A percentile compares a stretch with the other conserved stretches of the same genome.
These are phyloP conservation scores for Spathaspora sp. DNA, from an alignment of 1,139 yeast genomes.

Conservation along the genomic window DNA sequence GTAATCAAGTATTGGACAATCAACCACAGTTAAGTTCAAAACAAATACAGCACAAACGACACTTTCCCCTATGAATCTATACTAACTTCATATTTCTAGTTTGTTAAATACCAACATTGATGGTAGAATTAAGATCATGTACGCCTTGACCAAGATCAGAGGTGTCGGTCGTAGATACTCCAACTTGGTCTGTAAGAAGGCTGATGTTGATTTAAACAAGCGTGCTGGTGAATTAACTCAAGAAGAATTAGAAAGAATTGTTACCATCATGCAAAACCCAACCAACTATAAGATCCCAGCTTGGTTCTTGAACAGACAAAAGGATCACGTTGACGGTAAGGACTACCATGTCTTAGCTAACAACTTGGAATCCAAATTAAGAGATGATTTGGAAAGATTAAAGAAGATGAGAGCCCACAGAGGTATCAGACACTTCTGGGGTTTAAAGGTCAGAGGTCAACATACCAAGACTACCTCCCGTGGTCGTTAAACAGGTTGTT, in stretches of 20 bases:
- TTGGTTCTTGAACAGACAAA: slow-evolving; percentile 99
- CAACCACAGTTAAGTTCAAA: too few species aligned
- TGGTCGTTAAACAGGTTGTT: slow-evolving; percentile 51
- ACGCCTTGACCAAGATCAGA: slow-evolving; percentile 99
- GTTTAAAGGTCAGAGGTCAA: slow-evolving; percentile 96
- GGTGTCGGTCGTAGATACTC: slow-evolving; percentile 99
- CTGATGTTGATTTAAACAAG: slow-evolving; percentile 97
- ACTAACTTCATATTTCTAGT: slow-evolving; percentile 50
- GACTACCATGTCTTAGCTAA: slow-evolving; percentile 98
- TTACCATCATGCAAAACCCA: slow-evolving; percentile 99
- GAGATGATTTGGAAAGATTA: slow-evolving; percentile 99
- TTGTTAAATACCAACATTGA: slow-evolving; percentile 99
- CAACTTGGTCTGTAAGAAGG: slow-evolving; percentile 99
- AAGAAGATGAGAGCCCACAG: slow-evolving; percentile 99
- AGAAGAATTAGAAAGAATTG: slow-evolving; percentile 99
- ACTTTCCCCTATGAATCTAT: too few species aligned
- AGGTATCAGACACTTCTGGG: slow-evolving; percentile 99
- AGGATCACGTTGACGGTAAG: slow-evolving; percentile 98
- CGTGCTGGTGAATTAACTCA: slow-evolving; percentile 99
- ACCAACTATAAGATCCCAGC: slow-evolving; percentile 98
- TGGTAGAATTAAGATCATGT: slow-evolving; percentile 99
- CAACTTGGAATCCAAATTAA: slow-evolving; percentile 98
- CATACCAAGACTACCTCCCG: slow-evolving; percentile 99
- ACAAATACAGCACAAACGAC: too few species aligned
- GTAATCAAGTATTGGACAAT: too few species aligned